Evolutionary conservation across 2,329 filamentous ascomycete genomes (phyloP), one percentile per base, ranked within the genome.

Genomic region (Purpureocillium takamizusanense): DNA sequence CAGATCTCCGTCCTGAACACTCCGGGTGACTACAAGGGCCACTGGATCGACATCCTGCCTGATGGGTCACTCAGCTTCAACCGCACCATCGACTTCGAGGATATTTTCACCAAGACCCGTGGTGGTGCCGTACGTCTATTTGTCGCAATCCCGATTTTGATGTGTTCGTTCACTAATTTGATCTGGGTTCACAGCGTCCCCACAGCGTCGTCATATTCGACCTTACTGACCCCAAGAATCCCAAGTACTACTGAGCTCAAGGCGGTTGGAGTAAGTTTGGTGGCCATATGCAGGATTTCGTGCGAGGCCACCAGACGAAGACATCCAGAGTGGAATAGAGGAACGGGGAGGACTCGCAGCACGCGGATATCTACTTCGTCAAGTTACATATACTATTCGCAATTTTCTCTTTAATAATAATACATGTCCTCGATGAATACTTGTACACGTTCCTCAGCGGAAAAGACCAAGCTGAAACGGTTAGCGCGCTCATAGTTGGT

Each of bases 51-150:
- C 41, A 67, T 80, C 41, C 55, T 66, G 9, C 53, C 64, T 2
- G 63, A 79, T 42, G 75, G 76, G 3, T 61, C 61, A n/a, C 53
- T 81, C 38, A 61, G 52, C 54, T 81, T 79, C 61, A 79, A 78
- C 61, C 66, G 74, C 15, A 67, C 63, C 27, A 77, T 79, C 48
- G 67, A 80, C 50, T 79, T 80, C 50, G 59, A 60, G 43, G 53
- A 53, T 35, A 65, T 70, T 42, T 80, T 76, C 44, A 62, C 66
- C 7, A 44, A 44, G 9, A 67, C 66, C 45, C 62, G 73, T 30
- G 74, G 75, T 35, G 75, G 76, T 18, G 76, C 67, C 4, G 49
- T 52, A 42, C 46, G 48, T 44, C 11, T 9, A 18, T 18, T 12
- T 10, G 11, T 21, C 13, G 10, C 21, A 14, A 18, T 12, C 11